phyloP scores from a whole-genome alignment of 2,329 filamentous ascomycete species.

The Epichloe coenophiala region DNA sequence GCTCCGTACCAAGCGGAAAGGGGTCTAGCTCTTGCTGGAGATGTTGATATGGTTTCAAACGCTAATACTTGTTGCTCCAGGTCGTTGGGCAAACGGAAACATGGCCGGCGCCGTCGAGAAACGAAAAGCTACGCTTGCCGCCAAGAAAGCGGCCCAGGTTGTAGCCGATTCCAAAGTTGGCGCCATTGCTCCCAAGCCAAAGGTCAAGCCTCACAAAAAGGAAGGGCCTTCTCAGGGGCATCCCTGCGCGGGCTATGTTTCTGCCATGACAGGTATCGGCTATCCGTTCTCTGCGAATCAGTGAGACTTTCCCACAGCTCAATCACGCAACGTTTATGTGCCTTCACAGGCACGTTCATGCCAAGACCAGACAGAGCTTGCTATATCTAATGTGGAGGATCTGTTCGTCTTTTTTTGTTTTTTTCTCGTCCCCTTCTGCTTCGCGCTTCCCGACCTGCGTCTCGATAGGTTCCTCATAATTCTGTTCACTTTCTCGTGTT shows the following conservation, averaged over 20 bases:
- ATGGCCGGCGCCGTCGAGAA: conserved; percentile 49
- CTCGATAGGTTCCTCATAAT: no score
- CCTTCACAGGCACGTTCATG: not conserved
- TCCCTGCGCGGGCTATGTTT: conserved; percentile 1
- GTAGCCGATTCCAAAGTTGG: conserved; percentile 24
- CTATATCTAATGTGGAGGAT: not conserved
- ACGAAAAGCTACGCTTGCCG: conserved; percentile 44
- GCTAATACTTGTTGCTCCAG: conserved; percentile 17
- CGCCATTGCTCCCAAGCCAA: conserved; percentile 24
- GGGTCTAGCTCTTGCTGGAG: not conserved
- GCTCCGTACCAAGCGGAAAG: not conserved
- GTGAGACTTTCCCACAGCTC: not conserved
- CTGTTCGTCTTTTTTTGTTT: not conserved
- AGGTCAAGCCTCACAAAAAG: conserved; percentile 22
- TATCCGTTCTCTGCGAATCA: conserved; percentile 13
- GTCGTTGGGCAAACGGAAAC: conserved; percentile 46
- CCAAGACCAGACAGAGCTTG: not conserved
- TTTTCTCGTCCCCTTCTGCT: not conserved
- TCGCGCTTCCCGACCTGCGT: not conserved
- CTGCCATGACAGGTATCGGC: conserved; percentile 16
- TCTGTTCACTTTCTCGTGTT: no score
- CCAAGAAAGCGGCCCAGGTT: conserved; percentile 40
- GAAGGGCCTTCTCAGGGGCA: conserved; percentile 10
- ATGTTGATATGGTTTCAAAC: conserved; percentile 11
- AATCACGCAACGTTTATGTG: not conserved